Percentiles rank a stretch among this genome's conserved stretches.
phyloP scores from a whole-genome alignment of 371 early-diverging fungal species.

The Mucor velutinosus region DNA sequence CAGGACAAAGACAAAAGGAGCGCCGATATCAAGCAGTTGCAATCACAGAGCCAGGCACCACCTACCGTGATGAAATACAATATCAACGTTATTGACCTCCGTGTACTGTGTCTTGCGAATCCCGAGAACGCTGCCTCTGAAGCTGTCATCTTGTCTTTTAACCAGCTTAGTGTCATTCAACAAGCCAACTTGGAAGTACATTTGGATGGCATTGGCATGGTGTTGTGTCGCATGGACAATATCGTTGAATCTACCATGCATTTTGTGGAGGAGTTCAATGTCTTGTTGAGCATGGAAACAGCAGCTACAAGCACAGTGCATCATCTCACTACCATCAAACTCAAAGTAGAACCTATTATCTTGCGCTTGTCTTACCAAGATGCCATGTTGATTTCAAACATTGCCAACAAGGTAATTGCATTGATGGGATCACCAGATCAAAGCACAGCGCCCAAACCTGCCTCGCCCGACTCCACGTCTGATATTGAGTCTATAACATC shows the following conservation, averaged over 20 bases:
- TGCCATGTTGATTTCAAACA: constrained; percentile 76
- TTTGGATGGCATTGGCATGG: constrained; percentile 82
- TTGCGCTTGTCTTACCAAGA: constrained; percentile 84
- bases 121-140: constrained; percentile 73
- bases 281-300: constrained; percentile 69
- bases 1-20: constrained; percentile 14
- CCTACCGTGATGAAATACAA: constrained; percentile 47
- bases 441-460: constrained; percentile 9
- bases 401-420: constrained; percentile 75
- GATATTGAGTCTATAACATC: background rate
- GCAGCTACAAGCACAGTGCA: constrained; percentile 51
- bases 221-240: constrained; percentile 87
- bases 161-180: constrained; percentile 74
- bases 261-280: constrained; percentile 84
- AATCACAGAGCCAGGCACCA: constrained; percentile 9
- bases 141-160: constrained; percentile 83
- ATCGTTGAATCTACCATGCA: constrained; percentile 72
- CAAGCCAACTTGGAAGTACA: constrained; percentile 64
- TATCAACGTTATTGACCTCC: constrained; percentile 77
- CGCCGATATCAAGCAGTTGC: constrained; percentile 10
- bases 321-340: constrained; percentile 57
- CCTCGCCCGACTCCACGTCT: constrained; percentile 5
- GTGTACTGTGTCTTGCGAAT: constrained; percentile 83
- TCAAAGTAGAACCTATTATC: constrained; percentile 67
- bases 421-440: constrained; percentile 41